Base-by-base conservation (phyloP, 768 basidiomycete genomes). In the Phylloporus sp. region DNA sequence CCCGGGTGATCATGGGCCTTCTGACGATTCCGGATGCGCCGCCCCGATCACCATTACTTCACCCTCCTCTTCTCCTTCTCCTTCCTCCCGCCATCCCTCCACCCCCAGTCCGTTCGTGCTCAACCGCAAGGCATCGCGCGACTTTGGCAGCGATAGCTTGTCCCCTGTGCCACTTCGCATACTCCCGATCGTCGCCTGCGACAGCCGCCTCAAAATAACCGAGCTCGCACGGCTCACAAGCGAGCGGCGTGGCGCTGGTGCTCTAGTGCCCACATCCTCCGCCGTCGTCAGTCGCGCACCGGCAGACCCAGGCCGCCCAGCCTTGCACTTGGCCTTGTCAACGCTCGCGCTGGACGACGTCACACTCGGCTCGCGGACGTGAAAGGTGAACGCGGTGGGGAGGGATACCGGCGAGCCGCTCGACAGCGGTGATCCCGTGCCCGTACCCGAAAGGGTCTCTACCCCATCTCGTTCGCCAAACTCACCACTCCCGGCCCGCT, bases 151-250 rank as follows among this genome's bases (percentile, higher is more conserved):
- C 13, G 46, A 52, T 7, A 34, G 28, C 36, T 41, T 35, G 13
- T 40, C 34, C 9, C 28, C 44, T 26, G 29, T 34, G n/a, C 11
- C 18, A 2, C 5, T 4, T n/a, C 31, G 35, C 7, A 28, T 34
- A 9, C 49, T 45, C 29, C 32, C 46, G 6, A 32, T 44, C 20
- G 54, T 59, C 49, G 64, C 58, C 42, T 55, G 57, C 45, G 65
- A 64, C 40, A 62, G 22, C 42, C 62, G 58, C 15, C 56, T 55
- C 18, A 68, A 32, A 10, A 68, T 49, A 9, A 63, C 52, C 35
- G 66, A 66, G 10, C 67, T 65, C 23, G 65, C 67, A 10, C 59
- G 63, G 6, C 60, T 65, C 29, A 68, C 55, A 41, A 60, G 57
- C 45, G 65, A 69, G 5, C 44, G 29, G 3, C 45, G 40, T 1